Percentiles rank a stretch among this genome's conserved stretches.
phyloP scores from a whole-genome alignment of 768 basidiomycete genomes.

The Hirschioporus abietinus region DNA sequence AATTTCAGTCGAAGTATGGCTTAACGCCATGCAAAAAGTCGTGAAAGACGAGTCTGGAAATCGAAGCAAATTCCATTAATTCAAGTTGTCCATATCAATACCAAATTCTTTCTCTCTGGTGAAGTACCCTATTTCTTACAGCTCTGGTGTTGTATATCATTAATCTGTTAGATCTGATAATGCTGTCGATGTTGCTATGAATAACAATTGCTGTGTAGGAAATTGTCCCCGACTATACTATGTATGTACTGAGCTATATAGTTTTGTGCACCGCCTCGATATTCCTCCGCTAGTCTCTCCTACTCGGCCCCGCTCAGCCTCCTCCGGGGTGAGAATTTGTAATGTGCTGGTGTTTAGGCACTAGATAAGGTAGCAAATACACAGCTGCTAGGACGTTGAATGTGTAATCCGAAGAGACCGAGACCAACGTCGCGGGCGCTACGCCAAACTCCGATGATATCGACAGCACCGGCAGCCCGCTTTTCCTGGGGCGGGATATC shows the following conservation, averaged over 20 bases:
- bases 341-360: not conserved
- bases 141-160: not conserved
- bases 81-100: not conserved
- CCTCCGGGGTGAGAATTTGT: not conserved
- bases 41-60: conserved; percentile 45
- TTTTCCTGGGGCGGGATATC: not conserved
- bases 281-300: not conserved
- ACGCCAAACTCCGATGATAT: not conserved
- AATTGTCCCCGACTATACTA: not conserved
- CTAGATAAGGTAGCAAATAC: not conserved
- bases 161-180: not conserved
- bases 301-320: conserved; percentile 1
- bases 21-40: conserved; percentile 79
- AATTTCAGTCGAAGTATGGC: conserved; percentile 60
- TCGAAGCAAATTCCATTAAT: conserved; percentile 1
- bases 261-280: not conserved
- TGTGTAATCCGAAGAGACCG: not conserved
- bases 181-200: not conserved
- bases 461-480: not conserved
- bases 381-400: not conserved
- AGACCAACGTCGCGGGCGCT: not conserved
- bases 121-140: not conserved
- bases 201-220: not conserved
- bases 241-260: not conserved
- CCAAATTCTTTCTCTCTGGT: not conserved